phyloP scores from a whole-genome alignment of 75 land plant genomes.

The Selaginella tamariscina region DNA sequence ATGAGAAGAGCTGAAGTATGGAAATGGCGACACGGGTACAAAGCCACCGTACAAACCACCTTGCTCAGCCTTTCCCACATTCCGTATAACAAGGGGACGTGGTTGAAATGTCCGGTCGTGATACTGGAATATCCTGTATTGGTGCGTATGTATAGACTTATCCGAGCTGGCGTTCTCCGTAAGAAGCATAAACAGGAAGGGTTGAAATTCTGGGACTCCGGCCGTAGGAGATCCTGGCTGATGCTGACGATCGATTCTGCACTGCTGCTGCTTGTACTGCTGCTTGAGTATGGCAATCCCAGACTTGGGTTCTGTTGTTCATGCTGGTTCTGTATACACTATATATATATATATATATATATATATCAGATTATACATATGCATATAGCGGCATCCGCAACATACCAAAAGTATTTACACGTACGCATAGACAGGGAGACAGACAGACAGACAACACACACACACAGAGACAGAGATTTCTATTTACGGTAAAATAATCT shows the following conservation, averaged over 20 bases:
- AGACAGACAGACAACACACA: no score
- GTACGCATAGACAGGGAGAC: no score
- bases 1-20: neutral
- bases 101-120: conserved; percentile 30
- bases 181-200: conserved; percentile 30
- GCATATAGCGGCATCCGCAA: no score
- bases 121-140: conserved; percentile 42
- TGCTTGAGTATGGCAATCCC: neutral
- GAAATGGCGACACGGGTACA: conserved; percentile 36
- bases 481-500: no score
- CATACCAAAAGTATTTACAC: no score
- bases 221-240: neutral
- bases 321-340: no score
- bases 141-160: conserved; percentile 52
- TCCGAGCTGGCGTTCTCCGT: conserved; percentile 22
- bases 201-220: conserved; percentile 12
- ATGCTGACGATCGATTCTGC: neutral
- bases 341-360: no score
- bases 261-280: neutral
- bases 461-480: no score
- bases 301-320: no score
- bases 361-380: no score
- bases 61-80: conserved; percentile 49
- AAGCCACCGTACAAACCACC: conserved; percentile 50
- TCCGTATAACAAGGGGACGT: conserved; percentile 41